Evolutionary conservation across 805 yeast species (phyloP), one percentile per base, ranked within the genome.

Genomic region (Starmerella stigmatis): DNA sequence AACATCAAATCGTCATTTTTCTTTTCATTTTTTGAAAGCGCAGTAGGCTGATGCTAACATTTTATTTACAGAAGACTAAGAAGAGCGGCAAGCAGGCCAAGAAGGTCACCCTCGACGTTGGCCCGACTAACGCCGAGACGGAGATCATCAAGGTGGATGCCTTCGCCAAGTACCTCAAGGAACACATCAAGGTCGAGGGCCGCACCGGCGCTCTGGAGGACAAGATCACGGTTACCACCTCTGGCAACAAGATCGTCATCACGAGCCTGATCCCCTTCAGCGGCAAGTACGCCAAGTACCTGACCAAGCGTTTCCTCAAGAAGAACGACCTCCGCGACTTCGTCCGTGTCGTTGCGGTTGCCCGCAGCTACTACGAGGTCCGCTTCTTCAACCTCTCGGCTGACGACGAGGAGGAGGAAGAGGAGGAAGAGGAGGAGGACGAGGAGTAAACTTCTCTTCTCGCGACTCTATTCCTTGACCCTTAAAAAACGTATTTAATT

Each of bases 291-390:
- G 81, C 89, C 72, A 92, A 94, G 79, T 92, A 92, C 94, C 78
- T 92, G 70, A 85, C 97, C 67, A 94, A 92, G 86, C 89, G 94
- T 79, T 92, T 85, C 92, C 85, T 92, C 75, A 94, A 89, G 94
- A 92, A 92, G 85, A 86, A 88, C 89, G 94, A 85, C 76, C 84
- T 89, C 78, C 86, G 96, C 79, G 97, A 92, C 79, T 89, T 97
- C 97, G 88, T 89, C 74, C 92, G 97, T 80, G 88, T 89, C 67
- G 95, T 89, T 60, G 84, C 97, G 59, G 80, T 82, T 67, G 82
- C 86, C 77, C 83, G 84, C 74, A 85, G 88, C 81, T 80, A 78
- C 72, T 92, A 92, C 85, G 83, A 83, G 73, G 79, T 89, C 77
- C 88, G 92, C 73, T 89, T 89, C 96, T 92, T 85, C 96, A 86